Base-by-base conservation (phyloP, 108 stramenopile genomes). In the Craspedostauros australis region DNA sequence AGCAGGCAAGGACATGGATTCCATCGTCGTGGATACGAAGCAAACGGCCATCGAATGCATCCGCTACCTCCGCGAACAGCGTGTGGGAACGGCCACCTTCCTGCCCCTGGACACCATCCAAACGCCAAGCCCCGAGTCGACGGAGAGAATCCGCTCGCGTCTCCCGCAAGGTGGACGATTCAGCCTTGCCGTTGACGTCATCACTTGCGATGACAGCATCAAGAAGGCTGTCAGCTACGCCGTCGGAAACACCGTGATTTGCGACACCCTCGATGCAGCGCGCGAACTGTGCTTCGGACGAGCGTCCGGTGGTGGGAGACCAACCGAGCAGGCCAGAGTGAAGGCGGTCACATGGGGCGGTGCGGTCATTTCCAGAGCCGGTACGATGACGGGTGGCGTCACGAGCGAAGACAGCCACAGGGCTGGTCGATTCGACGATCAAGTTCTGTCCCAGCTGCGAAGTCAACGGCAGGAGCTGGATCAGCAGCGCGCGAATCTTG, bases 341-440 rank as follows among this genome's bases (percentile, higher is more conserved):
- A 97, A 97, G 68, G 96, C 95, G 4, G 96, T 99, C 36, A 97
- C 96, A 3, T 27, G 97, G 23, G 83, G 72, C 23, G 98, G 98
- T 5, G 83, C 85, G 25, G 88, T 96, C 40, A 96, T 99, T 53
- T 81, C 80, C 73, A 98, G 96, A 71, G 89, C 92, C 9, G 98
- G 96, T 23, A 95, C 92, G 42, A 99, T 99, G 95, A 99, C 96
- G 5, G 98, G 98, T 5, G 98, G 98, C 42, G 75, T 81, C 11
- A 71, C 81, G 24, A 49, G 49, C 39, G 88, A 89, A 15, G 74
- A 78, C 36, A 60, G 52, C 55, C 74, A 72, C 50, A 70, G 79
- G 2, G 84, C 84, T 24, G 85, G 84, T 20, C 70, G 86, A 26
- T 90, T 81, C 86, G 76, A 76, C 30, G 82, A 88, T 40, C 73